A percentile compares a stretch with the other conserved stretches of the same genome.
phyloP scores from a whole-genome alignment of 2,329 filamentous ascomycete genomes.

The Venturia aucupariae region DNA sequence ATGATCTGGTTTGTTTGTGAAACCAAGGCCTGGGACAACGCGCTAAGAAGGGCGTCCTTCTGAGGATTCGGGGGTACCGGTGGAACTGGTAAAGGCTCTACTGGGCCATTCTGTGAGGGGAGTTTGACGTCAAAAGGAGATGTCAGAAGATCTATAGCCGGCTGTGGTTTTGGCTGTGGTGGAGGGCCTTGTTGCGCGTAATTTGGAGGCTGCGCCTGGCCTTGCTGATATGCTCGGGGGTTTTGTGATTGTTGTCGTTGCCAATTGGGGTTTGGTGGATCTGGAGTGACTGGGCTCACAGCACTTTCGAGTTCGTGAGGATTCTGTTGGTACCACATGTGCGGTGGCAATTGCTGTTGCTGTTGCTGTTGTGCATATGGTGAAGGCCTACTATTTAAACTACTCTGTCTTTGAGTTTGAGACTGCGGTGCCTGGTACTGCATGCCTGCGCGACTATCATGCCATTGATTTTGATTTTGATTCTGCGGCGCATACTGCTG shows the following conservation, averaged over 20 bases:
- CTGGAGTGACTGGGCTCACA: constrained; percentile 29
- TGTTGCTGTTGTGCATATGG: constrained; percentile 1
- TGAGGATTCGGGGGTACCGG: constrained; percentile 93
- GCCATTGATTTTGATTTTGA: constrained; percentile 17
- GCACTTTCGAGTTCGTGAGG: constrained; percentile 25
- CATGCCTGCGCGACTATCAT: neutral
- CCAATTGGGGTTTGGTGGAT: constrained; percentile 9
- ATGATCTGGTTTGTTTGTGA: constrained; percentile 60
- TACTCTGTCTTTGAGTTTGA: constrained; percentile 20
- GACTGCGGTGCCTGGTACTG: neutral
- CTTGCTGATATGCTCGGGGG: neutral
- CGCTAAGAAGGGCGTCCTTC: constrained; percentile 75
- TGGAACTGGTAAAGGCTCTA: constrained; percentile 54
- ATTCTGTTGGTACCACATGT: constrained; percentile 16
- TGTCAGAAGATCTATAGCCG: constrained; percentile 46
- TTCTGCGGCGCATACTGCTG: constrained; percentile 1
- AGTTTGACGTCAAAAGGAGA: constrained; percentile 53
- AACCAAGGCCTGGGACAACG: constrained; percentile 62
- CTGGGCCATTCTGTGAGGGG: constrained; percentile 38
- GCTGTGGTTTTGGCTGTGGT: constrained; percentile 21
- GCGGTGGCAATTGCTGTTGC: neutral
- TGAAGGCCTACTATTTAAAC: constrained; percentile 22
- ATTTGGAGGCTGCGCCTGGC: neutral
- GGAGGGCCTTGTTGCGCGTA: neutral
- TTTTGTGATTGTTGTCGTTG: constrained; percentile 6